Conservation (phyloP, 345 rosid species). For the Psidium guajava region DNA sequence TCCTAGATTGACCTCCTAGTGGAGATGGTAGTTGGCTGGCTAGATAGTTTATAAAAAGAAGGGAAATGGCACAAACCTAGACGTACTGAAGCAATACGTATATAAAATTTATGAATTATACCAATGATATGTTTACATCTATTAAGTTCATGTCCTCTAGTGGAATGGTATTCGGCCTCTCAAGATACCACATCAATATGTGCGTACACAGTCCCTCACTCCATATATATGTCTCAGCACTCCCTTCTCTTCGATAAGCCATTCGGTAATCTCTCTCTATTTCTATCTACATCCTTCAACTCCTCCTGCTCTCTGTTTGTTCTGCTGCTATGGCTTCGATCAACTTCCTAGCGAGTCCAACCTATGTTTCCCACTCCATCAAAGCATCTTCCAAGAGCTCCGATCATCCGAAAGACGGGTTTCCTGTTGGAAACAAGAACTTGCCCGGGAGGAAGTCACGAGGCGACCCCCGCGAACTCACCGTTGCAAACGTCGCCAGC, state of each 20-base stretch:
- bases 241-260: background rate
- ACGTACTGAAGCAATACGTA: background rate
- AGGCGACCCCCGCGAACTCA: slow-evolving; percentile 1
- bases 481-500: slow-evolving; percentile 21
- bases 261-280: background rate
- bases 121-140: background rate
- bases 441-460: slow-evolving; percentile 9
- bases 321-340: slow-evolving; percentile 29
- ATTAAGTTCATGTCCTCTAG: slow-evolving; percentile 20
- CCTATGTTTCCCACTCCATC: slow-evolving; percentile 8
- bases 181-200: slow-evolving; percentile 21
- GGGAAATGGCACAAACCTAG: background rate
- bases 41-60: background rate
- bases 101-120: too few relatives aligned
- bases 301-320: background rate
- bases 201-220: background rate
- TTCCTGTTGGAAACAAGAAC: background rate
- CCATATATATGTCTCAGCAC: background rate
- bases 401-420: background rate
- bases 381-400: slow-evolving; percentile 7
- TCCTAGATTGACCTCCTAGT: background rate
- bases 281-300: background rate
- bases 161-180: slow-evolving; percentile 22
- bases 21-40: background rate
- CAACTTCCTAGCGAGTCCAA: slow-evolving; percentile 6